Percentiles rank a stretch among this genome's conserved stretches.
phyloP scores from a whole-genome alignment of 805 yeast genomes.

The Metschnikowia gruessii region DNA sequence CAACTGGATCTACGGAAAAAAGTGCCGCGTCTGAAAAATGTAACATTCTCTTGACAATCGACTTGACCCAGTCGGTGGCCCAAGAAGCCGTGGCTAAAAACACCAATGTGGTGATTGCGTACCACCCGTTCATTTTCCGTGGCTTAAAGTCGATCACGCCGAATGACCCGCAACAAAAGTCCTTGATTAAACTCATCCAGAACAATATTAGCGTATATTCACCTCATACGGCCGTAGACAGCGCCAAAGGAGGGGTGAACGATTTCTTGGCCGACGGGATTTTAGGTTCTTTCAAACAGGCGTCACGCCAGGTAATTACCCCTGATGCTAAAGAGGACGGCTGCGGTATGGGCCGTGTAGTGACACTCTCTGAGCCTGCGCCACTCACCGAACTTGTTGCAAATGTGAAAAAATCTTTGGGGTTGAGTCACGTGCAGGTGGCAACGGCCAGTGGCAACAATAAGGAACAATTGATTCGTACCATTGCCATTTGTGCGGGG shows the following conservation, averaged over 20 bases:
- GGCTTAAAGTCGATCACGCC: slow-evolving; percentile 72
- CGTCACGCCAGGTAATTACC: slow-evolving; percentile 38
- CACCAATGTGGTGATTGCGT: slow-evolving; percentile 68
- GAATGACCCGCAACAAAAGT: slow-evolving; percentile 74
- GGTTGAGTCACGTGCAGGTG: slow-evolving; percentile 59
- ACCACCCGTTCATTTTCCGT: slow-evolving; percentile 89
- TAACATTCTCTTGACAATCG: slow-evolving; percentile 67
- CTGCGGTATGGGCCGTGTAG: slow-evolving; percentile 82
- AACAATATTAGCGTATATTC: slow-evolving; percentile 85
- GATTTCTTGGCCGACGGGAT: slow-evolving; percentile 81
- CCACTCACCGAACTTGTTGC: slow-evolving; percentile 44
- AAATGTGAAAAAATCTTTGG: slow-evolving; percentile 53
- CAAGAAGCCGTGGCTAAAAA: slow-evolving; percentile 70
- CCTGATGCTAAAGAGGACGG: slow-evolving; percentile 44
- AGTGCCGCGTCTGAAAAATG: slow-evolving; percentile 19
- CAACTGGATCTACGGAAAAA: neutral
- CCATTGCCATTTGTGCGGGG: slow-evolving; percentile 91
- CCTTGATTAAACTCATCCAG: slow-evolving; percentile 68
- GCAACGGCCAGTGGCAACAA: slow-evolving; percentile 38
- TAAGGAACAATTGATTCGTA: slow-evolving; percentile 31
- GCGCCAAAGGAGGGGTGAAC: slow-evolving; percentile 89
- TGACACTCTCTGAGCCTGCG: slow-evolving; percentile 45
- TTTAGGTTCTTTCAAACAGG: slow-evolving; percentile 26
- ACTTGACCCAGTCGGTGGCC: slow-evolving; percentile 77
- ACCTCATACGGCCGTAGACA: slow-evolving; percentile 96